Base-by-base conservation (phyloP, 352 stramenopile genomes). In the Phytophthora fragariae region DNA sequence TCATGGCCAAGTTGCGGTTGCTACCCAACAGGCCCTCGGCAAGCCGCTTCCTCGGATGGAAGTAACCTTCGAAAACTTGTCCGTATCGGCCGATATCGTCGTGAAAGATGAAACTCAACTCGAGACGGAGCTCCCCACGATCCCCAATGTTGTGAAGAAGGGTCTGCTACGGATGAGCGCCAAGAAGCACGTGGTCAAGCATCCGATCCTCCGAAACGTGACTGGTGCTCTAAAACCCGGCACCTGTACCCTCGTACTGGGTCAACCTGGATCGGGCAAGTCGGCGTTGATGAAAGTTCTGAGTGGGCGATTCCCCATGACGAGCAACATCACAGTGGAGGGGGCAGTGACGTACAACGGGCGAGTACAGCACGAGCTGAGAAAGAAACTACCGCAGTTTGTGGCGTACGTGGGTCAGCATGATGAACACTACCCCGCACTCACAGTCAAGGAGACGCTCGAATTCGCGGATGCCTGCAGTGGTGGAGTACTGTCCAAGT, bases 391-490 rank as follows among this genome's bases (percentile, higher is more conserved):
- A n/a, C 72, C 80, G 37, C 77, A 72, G 31, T 81, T 75, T 14
- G 76, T 84, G 17, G 31, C 75, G 39, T 85, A 84, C 59, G 78
- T 75, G 7, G 72, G 73, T 55, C 65, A 80, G 35, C 65, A 68
- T 12, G 81, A 88, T 41, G 56, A 76, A 12, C 81, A 88, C 60
- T 85, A 78, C 54, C 67, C 64, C 11, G 65, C 63, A 81, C 37
- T 90, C 10, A 91, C 79, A 0, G 81, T 89, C 8, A 85, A 88
- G 62, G 83, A 90, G 68, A 88, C 83, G 55, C 74, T 90, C 17
- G 72, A 82, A 46, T 87, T 87, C 50, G 77, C 80, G 0, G 60
- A 85, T 47, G 60, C 55, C 7, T 86, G 73, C 67, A 82, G 65
- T 24, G 67, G 68, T 78, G 21, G 62, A 72, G 76, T 49, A 67